These are phyloP conservation scores for Wickerhamiella sorbophila DNA, from an alignment of 805 yeast species.

Conservation along the genomic window DNA sequence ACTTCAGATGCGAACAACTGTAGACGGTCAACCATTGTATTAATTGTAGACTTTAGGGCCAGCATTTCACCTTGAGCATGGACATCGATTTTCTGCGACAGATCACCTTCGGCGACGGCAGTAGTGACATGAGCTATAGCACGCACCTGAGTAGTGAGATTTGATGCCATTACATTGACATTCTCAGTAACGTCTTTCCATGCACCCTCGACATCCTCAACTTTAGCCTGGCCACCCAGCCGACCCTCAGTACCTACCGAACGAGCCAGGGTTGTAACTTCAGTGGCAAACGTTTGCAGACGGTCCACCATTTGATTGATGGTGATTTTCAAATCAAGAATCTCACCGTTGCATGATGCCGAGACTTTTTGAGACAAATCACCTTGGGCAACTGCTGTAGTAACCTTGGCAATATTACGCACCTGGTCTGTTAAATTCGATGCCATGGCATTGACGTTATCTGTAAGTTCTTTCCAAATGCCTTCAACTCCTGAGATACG, in stretches of 20 bases:
- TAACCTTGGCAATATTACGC: conserved; percentile 73
- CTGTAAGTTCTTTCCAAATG: conserved; percentile 76
- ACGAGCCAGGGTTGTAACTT: conserved; percentile 72
- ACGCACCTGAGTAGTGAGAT: conserved; percentile 76
- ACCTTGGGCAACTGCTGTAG: conserved; percentile 78
- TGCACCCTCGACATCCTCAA: conserved; percentile 68
- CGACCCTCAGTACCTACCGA: conserved; percentile 85
- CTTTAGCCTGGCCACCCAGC: conserved; percentile 76
- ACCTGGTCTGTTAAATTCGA: conserved; percentile 76
- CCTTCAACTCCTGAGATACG: conserved; percentile 67
- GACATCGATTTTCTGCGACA: conserved; percentile 72
- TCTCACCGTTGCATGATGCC: conserved; percentile 74
- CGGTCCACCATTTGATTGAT: conserved; percentile 85
- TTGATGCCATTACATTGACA: conserved; percentile 78
- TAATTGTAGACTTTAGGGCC: conserved; percentile 73
- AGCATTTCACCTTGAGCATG: conserved; percentile 85
- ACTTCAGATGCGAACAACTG: conserved; percentile 82
- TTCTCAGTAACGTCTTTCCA: conserved; percentile 78
- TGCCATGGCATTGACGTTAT: conserved; percentile 84
- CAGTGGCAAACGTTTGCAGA: conserved; percentile 65
- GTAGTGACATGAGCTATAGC: conserved; percentile 83
- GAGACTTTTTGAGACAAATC: conserved; percentile 69
- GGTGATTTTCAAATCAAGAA: conserved; percentile 65
- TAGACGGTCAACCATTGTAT: conserved; percentile 84
- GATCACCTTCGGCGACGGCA: conserved; percentile 83